Conservation (phyloP, 108 stramenopile species). For the Stephanodiscus minutulus region DNA sequence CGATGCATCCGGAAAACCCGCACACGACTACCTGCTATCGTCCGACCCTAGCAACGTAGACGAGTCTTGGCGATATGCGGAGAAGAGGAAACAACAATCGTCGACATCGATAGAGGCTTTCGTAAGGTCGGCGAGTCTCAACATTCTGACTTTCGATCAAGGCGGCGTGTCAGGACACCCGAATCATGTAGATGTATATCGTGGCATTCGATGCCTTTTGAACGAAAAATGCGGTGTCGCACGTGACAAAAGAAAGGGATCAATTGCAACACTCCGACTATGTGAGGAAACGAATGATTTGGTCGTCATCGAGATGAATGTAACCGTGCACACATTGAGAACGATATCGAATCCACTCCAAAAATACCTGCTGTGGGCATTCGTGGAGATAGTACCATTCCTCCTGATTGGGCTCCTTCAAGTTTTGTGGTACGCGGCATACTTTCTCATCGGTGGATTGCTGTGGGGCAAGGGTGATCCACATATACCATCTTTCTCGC, state of each 20-base stretch:
- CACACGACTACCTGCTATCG: background rate
- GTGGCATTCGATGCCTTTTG: constrained; percentile 55
- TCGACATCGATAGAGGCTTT: no score
- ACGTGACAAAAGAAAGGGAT: background rate
- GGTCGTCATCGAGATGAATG: constrained; percentile 14
- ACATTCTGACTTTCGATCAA: constrained; percentile 75
- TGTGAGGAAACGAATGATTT: background rate
- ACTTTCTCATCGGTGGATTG: constrained; percentile 47
- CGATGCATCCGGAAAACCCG: background rate
- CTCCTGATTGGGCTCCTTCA: constrained; percentile 44
- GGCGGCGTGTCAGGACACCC: constrained; percentile 79
- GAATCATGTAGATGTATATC: constrained; percentile 77
- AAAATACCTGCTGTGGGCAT: constrained; percentile 49
- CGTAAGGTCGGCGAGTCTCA: constrained; percentile 19
- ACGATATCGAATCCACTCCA: constrained; percentile 47
- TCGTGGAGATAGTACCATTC: constrained; percentile 38
- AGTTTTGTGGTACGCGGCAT: constrained; percentile 46
- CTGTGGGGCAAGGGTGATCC: constrained; percentile 9
- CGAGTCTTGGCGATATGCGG: constrained; percentile 1
- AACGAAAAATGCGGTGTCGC: constrained; percentile 24
- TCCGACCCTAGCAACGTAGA: constrained; percentile 2
- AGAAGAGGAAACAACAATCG: background rate
- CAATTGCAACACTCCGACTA: background rate
- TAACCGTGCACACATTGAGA: constrained; percentile 19
- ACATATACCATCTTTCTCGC: background rate